These are phyloP conservation scores for Talaromyces sp. DNA, from an alignment of 2,329 filamentous ascomycete species.

Conservation along the genomic window DNA sequence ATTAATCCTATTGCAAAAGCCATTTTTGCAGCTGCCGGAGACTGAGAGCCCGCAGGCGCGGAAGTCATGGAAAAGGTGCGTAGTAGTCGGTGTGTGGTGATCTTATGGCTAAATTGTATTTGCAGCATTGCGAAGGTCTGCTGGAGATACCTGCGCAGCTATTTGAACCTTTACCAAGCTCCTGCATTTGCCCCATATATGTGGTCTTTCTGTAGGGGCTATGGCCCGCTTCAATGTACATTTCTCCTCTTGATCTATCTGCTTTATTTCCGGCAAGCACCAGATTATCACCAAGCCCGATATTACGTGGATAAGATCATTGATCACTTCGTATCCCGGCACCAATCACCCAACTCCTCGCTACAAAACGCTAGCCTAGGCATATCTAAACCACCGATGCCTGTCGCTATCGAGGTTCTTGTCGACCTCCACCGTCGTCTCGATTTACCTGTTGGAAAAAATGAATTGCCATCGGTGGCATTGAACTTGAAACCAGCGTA, in stretches of 20 bases:
- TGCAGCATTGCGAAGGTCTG: neutral
- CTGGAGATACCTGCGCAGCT: neutral
- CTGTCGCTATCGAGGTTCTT: neutral
- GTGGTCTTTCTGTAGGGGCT: neutral
- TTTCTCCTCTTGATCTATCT: neutral
- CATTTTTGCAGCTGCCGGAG: neutral
- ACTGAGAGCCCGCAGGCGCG: neutral
- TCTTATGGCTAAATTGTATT: neutral
- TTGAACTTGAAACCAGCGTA: neutral
- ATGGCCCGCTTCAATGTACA: neutral
- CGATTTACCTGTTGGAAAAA: neutral
- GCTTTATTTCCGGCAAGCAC: neutral
- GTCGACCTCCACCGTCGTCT: neutral
- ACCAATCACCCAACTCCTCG: neutral
- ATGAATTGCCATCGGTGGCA: neutral
- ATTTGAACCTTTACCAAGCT: neutral
- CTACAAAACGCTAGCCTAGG: neutral
- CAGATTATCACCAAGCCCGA: neutral
- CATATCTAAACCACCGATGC: neutral
- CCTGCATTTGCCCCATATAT: neutral
- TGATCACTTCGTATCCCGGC: neutral
- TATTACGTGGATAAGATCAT: neutral
- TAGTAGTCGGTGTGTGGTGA: neutral
- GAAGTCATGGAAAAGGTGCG: neutral
- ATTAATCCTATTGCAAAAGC: neutral